phyloP scores from a whole-genome alignment of 345 rosid species.

The Hypericum androsaemum region DNA sequence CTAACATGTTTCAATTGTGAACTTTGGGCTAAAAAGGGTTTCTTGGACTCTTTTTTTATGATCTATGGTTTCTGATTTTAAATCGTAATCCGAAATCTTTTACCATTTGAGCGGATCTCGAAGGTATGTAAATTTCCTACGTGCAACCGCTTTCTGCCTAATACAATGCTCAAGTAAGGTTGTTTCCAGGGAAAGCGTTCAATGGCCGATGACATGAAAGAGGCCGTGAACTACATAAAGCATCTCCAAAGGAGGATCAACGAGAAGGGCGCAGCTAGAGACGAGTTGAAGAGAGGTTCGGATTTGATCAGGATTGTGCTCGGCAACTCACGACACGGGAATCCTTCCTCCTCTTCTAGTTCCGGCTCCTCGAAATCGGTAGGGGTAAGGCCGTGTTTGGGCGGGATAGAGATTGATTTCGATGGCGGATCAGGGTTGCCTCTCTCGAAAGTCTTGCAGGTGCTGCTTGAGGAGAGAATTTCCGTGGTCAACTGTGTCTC shows the following conservation, averaged over 20 bases:
- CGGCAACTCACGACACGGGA: neutral
- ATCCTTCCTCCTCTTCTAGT: conserved; percentile 1
- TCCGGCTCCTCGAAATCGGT: conserved; percentile 8
- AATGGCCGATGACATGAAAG: conserved; percentile 64
- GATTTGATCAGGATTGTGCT: conserved; percentile 14
- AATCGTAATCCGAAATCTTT: too few species aligned
- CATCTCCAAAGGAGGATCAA: conserved; percentile 32
- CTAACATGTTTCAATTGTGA: too few species aligned
- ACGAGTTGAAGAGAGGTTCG: conserved; percentile 27
- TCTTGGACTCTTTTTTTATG: too few species aligned
- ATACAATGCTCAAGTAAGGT: conserved; percentile 5
- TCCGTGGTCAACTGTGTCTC: conserved; percentile 39
- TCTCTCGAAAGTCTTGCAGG: conserved; percentile 39
- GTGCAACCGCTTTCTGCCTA: conserved; percentile 9
- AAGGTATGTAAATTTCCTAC: neutral
- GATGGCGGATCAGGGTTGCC: conserved; percentile 20
- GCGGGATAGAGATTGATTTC: conserved; percentile 45
- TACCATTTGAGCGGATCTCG: neutral
- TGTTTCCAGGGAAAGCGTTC: conserved; percentile 68
- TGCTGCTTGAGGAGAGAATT: conserved; percentile 41
- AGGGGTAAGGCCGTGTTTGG: conserved; percentile 26
- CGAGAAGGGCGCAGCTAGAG: conserved; percentile 34
- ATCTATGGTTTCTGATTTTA: too few species aligned
- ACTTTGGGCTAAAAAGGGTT: too few species aligned
- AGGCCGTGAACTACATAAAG: conserved; percentile 56